Conservation (phyloP, 345 rosid genomes). For the Cochlearia excelsa region DNA sequence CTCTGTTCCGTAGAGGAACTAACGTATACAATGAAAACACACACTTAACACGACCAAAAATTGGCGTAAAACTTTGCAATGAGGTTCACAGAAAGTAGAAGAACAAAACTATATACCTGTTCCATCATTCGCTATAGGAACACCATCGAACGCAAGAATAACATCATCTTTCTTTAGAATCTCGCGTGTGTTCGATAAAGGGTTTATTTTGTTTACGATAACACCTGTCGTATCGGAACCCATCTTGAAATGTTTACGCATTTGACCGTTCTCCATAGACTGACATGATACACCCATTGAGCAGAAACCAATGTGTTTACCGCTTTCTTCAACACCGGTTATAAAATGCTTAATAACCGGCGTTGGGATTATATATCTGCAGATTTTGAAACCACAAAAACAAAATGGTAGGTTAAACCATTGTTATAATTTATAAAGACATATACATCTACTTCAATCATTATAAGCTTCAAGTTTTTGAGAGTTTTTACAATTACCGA, state of each 20-base stretch:
- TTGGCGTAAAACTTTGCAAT: background rate
- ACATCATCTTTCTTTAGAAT: constrained; percentile 74
- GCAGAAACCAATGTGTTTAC: constrained; percentile 74
- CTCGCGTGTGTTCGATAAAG: constrained; percentile 55
- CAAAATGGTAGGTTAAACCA: background rate
- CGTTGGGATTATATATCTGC: constrained; percentile 84
- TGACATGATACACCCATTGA: constrained; percentile 84
- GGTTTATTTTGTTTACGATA: constrained; percentile 79
- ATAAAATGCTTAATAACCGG: constrained; percentile 81
- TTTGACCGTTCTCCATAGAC: constrained; percentile 73
- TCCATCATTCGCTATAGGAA: constrained; percentile 85
- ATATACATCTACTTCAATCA: background rate
- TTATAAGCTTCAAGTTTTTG: background rate
- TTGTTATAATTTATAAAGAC: background rate
- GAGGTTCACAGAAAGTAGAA: constrained; percentile 1
- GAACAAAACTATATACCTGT: constrained; percentile 46
- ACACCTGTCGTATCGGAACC: constrained; percentile 69
- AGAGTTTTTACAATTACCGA: too few species aligned
- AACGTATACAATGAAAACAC: constrained; percentile 29
- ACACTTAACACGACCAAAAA: background rate
- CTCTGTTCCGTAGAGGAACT: constrained; percentile 87
- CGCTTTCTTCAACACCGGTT: constrained; percentile 64
- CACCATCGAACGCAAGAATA: constrained; percentile 71
- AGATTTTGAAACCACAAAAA: constrained; percentile 17
- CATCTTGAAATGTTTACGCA: constrained; percentile 65